Percentiles rank a stretch among this genome's conserved stretches.
These are phyloP conservation scores for Clavispora carvajalis DNA, from an alignment of 805 yeast species.

Conservation along the genomic window DNA sequence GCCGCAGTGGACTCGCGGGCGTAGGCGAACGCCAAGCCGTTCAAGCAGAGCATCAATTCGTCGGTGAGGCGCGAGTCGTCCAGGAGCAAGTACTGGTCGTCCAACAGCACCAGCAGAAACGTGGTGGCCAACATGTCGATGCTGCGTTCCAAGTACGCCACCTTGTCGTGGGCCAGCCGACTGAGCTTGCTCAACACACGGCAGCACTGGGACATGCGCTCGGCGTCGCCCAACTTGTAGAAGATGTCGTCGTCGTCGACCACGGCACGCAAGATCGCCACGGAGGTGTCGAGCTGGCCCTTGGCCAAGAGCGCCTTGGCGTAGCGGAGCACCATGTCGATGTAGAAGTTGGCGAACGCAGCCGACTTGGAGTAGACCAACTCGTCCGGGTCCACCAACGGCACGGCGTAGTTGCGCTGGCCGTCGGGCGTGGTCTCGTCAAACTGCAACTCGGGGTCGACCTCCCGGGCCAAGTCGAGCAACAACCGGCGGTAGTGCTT, in stretches of 20 bases:
- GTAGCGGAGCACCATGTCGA: slow-evolving; percentile 38
- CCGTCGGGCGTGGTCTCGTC: slow-evolving; percentile 20
- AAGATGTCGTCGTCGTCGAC: slow-evolving; percentile 34
- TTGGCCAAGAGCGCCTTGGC: slow-evolving; percentile 38
- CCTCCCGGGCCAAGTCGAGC: slow-evolving; percentile 28
- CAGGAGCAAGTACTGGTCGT: slow-evolving; percentile 22
- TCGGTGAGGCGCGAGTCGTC: slow-evolving; percentile 29
- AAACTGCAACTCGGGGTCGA: slow-evolving; percentile 20
- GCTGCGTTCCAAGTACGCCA: slow-evolving; percentile 25
- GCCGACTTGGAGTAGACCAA: slow-evolving; percentile 26
- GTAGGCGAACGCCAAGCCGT: slow-evolving; percentile 28
- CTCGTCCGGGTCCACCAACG: slow-evolving; percentile 26
- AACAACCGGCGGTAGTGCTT: slow-evolving; percentile 38
- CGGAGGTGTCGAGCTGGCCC: slow-evolving; percentile 29
- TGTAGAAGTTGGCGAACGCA: slow-evolving; percentile 36
- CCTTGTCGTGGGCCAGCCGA: slow-evolving; percentile 15
- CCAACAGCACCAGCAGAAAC: slow-evolving; percentile 21
- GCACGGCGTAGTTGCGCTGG: slow-evolving; percentile 25
- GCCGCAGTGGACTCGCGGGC: slow-evolving; percentile 16
- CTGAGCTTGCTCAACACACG: slow-evolving; percentile 28
- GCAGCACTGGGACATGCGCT: slow-evolving; percentile 35
- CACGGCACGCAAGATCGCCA: slow-evolving; percentile 23
- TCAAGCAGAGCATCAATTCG: slow-evolving; percentile 30
- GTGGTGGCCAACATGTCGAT: slow-evolving; percentile 29
- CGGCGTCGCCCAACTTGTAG: slow-evolving; percentile 36